phyloP scores from a whole-genome alignment of 805 yeast species.

The Starmerella tilneyi region DNA sequence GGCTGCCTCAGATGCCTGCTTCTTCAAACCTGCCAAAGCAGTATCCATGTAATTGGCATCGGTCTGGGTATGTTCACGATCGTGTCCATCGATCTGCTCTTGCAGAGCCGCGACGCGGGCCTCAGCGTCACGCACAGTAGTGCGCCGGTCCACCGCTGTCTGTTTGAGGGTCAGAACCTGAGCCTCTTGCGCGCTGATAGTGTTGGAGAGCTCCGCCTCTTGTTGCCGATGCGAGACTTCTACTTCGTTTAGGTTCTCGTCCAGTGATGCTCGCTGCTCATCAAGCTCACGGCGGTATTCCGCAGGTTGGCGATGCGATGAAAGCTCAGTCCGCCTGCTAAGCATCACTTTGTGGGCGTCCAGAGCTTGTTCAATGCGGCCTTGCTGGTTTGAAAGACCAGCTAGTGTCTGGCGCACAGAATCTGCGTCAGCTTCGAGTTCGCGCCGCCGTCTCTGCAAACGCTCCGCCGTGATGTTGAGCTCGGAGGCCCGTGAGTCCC shows the following conservation, averaged over 20 bases:
- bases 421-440: constrained; percentile 4
- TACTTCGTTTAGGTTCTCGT: constrained; percentile 13
- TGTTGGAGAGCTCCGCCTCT: constrained; percentile 27
- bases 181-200: constrained; percentile 25
- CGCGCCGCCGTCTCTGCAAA: constrained; percentile 34
- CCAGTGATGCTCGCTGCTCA: neutral
- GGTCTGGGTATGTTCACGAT: neutral
- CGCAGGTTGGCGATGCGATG: neutral
- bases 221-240: constrained; percentile 26
- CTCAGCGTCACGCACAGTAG: constrained; percentile 13
- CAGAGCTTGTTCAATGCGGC: constrained; percentile 14
- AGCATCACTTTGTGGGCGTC: constrained; percentile 5
- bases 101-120: neutral
- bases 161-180: constrained; percentile 25
- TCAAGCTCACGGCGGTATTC: constrained; percentile 5
- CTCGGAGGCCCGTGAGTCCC: constrained; percentile 5
- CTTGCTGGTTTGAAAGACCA: constrained; percentile 13
- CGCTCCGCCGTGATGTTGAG: constrained; percentile 2
- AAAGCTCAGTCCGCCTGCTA: constrained; percentile 1
- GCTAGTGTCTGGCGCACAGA: constrained; percentile 6
- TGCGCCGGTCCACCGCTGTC: constrained; percentile 6
- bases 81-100: neutral
- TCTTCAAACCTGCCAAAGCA: neutral
- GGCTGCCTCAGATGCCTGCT: neutral
- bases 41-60: neutral